Conservation (phyloP, 176 grass and related monocot species). For the Eleusine coracana region DNA sequence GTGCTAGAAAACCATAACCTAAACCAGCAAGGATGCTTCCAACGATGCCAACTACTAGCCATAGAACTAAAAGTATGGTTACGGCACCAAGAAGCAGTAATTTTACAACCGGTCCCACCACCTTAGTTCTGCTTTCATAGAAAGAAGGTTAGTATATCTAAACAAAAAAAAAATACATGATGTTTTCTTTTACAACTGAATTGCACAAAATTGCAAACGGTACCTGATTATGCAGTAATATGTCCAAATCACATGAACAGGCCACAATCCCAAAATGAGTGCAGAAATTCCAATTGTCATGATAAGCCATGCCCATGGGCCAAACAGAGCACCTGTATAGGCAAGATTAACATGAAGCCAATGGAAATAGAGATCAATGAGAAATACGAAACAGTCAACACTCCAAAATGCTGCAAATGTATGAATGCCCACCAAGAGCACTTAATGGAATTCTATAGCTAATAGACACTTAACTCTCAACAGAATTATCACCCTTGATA, state of each 20-base stretch:
- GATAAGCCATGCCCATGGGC: slow-evolving; percentile 74
- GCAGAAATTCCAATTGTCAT: slow-evolving; percentile 76
- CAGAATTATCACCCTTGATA: neutral
- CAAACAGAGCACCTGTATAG: slow-evolving; percentile 62
- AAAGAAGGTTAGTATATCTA: slow-evolving; percentile 39
- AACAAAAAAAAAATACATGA: slow-evolving; percentile 23
- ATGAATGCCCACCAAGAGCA: slow-evolving; percentile 7
- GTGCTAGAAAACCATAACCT: slow-evolving; percentile 81
- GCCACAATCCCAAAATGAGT: slow-evolving; percentile 83
- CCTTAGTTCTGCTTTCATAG: slow-evolving; percentile 81
- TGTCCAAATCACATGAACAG: slow-evolving; percentile 82
- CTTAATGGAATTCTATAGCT: neutral
- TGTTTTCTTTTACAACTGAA: slow-evolving; percentile 22
- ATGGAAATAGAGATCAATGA: neutral
- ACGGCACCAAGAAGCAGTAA: slow-evolving; percentile 56
- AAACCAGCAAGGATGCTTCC: slow-evolving; percentile 72
- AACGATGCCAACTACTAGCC: slow-evolving; percentile 61
- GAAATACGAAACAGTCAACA: slow-evolving; percentile 4
- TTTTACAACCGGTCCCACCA: slow-evolving; percentile 78
- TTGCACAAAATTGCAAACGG: slow-evolving; percentile 23
- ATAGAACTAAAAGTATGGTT: slow-evolving; percentile 54
- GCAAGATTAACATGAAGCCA: slow-evolving; percentile 22
- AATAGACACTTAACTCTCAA: neutral
- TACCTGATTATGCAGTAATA: slow-evolving; percentile 93
- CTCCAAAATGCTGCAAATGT: neutral